Conservation (phyloP, 805 yeast species). For the Lachancea nothofagi region DNA sequence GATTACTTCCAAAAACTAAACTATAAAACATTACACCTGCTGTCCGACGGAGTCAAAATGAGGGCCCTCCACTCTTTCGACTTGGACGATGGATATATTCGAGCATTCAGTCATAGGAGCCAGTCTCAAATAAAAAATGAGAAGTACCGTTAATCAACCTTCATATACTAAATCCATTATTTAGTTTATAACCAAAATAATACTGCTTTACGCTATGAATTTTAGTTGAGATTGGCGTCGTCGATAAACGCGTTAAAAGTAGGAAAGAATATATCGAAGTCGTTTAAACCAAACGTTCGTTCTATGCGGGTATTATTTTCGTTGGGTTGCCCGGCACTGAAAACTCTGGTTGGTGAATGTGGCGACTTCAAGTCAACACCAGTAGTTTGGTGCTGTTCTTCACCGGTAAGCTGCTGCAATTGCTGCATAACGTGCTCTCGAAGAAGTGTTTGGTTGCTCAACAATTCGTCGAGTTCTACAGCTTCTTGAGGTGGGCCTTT, state of each 20-base stretch:
- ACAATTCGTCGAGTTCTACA: conserved; percentile 10
- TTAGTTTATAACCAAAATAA: neutral
- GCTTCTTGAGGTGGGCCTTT: neutral
- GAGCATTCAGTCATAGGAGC: too few relatives aligned
- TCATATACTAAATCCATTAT: neutral
- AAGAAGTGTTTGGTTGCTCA: conserved; percentile 8
- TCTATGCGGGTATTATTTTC: neutral
- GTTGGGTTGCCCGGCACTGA: neutral
- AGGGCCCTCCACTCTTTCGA: too few relatives aligned
- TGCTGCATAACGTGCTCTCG: conserved; percentile 13
- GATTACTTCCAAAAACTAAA: too few relatives aligned
- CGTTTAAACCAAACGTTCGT: neutral
- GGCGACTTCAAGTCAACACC: neutral
- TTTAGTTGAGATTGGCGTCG: conserved; percentile 2
- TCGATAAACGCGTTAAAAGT: conserved; percentile 1
- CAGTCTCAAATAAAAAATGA: too few relatives aligned
- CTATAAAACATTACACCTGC: too few relatives aligned
- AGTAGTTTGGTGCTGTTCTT: neutral
- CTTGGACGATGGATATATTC: too few relatives aligned
- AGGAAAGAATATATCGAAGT: conserved; percentile 5
- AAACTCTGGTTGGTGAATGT: too few relatives aligned
- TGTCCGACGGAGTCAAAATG: too few relatives aligned
- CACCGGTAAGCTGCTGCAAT: conserved; percentile 10
- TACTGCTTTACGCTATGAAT: neutral
- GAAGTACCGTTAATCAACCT: too few relatives aligned